Evolutionary conservation across 2,329 filamentous ascomycete genomes (phyloP), one percentile per base, ranked within the genome.

Genomic region (Tolypocladium ovalisporum): DNA sequence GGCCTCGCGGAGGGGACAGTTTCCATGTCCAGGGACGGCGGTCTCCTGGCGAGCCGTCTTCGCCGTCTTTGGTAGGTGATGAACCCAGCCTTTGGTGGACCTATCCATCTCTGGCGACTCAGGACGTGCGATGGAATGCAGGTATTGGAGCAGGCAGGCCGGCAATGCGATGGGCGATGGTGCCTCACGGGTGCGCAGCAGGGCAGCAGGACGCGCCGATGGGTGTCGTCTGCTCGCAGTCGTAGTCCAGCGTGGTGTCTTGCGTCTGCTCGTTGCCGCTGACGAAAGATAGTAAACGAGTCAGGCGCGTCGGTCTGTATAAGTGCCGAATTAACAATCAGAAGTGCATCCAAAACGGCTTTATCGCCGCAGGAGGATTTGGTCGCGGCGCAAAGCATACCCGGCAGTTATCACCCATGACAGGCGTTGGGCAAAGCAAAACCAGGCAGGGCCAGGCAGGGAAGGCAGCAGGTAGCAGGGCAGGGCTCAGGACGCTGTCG

Each of bases 1-100:
- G 32, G 56, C 49, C 1, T 62, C 58, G 27, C 70, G 71, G 2
- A 62, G 42, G 1, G 63, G 63, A 55, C 67, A 69, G 10, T 52
- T 62, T 10, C 55, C 52, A 3, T 56, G 58, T 2, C 61, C 60
- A 9, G 56, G 54, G n/a, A n/a, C n/a, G 32, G 54, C 54, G 24
- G 60, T 60, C 10, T 57, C 60, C 36, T 67, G 63, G 17, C 63
- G 64, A 12, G n/a, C n/a, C n/a, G n/a, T n/a, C n/a, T n/a, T n/a
- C n/a, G 64, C 56, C 32, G 59, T 60, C 36, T 61, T 66, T 32
- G 64, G 64, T 15, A 65, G 57, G 37, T 66, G 63, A 22, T 62
- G 58, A 19, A 66, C 61, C 59, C 65, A 67, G n/a, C 58, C 61
- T 9, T 64, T 60, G 1, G 58, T 57, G 29, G 58, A 22, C 22